These are phyloP conservation scores for Nepenthes alata DNA, from an alignment of 179 eudicot genomes.

Conservation along the genomic window DNA sequence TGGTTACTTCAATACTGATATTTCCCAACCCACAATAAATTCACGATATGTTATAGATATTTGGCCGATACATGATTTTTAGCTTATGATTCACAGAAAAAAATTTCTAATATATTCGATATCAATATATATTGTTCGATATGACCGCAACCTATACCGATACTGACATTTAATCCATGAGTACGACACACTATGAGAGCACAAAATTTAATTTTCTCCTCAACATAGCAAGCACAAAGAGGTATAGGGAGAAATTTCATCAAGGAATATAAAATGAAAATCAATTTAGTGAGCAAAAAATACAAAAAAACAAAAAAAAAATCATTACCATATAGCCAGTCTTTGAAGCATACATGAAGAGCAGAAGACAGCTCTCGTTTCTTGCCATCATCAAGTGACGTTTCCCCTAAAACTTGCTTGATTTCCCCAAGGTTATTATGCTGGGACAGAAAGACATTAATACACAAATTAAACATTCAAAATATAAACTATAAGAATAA, in stretches of 20 bases:
- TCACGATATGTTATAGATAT: too few relatives aligned
- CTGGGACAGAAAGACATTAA: conserved; percentile 26
- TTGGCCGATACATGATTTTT: too few relatives aligned
- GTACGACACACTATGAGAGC: too few relatives aligned
- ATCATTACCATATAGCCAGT: conserved; percentile 80
- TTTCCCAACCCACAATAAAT: too few relatives aligned
- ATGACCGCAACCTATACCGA: too few relatives aligned
- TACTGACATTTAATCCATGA: too few relatives aligned
- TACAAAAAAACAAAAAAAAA: not conserved
- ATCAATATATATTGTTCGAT: too few relatives aligned
- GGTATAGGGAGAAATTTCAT: not conserved
- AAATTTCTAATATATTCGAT: too few relatives aligned
- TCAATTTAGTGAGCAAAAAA: not conserved
- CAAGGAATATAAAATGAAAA: not conserved
- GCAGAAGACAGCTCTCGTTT: conserved; percentile 83
- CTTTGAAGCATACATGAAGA: conserved; percentile 73
- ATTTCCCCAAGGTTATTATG: conserved; percentile 55
- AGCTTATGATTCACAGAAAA: too few relatives aligned
- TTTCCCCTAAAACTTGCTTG: conserved; percentile 75
- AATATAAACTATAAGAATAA: not conserved
- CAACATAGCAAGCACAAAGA: not conserved
- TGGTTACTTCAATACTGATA: too few relatives aligned
- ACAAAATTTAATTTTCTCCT: not conserved
- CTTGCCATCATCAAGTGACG: conserved; percentile 68
- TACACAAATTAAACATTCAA: conserved; percentile 1